Evolutionary conservation across 495 filamentous ascomycete species (phyloP).

Genomic region (Aspergillus nanangensis): DNA sequence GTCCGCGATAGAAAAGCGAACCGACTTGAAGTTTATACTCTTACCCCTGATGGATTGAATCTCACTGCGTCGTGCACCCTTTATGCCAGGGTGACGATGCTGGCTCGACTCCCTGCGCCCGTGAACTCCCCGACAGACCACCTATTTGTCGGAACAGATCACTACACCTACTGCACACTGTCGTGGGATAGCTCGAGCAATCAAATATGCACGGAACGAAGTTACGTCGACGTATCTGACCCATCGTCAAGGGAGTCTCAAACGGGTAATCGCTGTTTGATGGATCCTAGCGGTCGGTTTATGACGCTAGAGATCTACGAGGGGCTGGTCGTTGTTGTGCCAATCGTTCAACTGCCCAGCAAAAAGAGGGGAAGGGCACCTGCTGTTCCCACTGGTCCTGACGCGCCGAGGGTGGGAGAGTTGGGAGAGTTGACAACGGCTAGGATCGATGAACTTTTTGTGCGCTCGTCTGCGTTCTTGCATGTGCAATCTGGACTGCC

Average conservation of each 20-base stretch:
- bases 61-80: constrained; percentile 61
- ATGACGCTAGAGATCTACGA: constrained; percentile 87
- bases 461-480: constrained; percentile 77
- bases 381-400: constrained; percentile 19
- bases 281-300: constrained; percentile 77
- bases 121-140: constrained; percentile 71
- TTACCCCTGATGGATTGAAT: constrained; percentile 54
- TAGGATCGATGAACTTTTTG: constrained; percentile 80
- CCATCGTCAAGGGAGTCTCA: constrained; percentile 74
- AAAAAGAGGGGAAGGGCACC: constrained; percentile 43
- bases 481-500: constrained; percentile 66
- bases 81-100: constrained; percentile 80
- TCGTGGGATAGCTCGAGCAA: constrained; percentile 68
- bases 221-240: constrained; percentile 69
- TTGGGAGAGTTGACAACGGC: constrained; percentile 67
- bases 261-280: constrained; percentile 67
- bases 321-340: constrained; percentile 74
- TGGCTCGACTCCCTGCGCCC: constrained; percentile 72
- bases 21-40: constrained; percentile 77
- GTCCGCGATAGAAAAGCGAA: constrained; percentile 70
- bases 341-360: constrained; percentile 58
- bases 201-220: constrained; percentile 63
- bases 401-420: constrained; percentile 44
- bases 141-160: constrained; percentile 88
- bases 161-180: constrained; percentile 83